Percentiles rank a stretch among this genome's conserved stretches.
These are phyloP conservation scores for Misopates orontium DNA, from an alignment of 257 asterid species.

Conservation along the genomic window DNA sequence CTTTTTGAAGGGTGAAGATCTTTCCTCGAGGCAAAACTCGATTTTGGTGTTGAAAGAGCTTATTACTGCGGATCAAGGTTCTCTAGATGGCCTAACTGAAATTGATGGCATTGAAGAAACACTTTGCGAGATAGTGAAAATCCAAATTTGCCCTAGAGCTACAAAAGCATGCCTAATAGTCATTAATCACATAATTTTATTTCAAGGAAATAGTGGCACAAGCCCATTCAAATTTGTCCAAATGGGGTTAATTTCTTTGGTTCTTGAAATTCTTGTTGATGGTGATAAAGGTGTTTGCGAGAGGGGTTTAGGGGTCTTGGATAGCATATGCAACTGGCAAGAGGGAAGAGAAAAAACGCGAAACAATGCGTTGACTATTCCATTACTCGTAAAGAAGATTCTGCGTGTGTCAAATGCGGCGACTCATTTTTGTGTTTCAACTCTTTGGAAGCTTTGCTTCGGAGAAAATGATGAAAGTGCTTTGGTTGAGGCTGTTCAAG, in stretches of 20 bases:
- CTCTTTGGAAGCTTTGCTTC: conserved; percentile 58
- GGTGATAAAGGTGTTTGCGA: conserved; percentile 53
- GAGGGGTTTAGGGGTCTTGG: conserved; percentile 58
- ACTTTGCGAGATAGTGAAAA: conserved; percentile 44
- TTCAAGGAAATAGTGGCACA: neutral
- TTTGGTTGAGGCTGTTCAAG: conserved; percentile 58
- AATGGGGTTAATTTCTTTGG: conserved; percentile 50
- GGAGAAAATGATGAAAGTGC: conserved; percentile 37
- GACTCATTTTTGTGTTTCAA: conserved; percentile 52
- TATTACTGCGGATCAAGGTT: conserved; percentile 29
- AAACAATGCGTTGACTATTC: conserved; percentile 52
- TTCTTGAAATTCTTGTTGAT: conserved; percentile 71
- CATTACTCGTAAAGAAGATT: conserved; percentile 73
- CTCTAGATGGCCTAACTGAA: conserved; percentile 28
- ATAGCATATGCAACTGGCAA: conserved; percentile 38
- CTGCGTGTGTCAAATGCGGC: conserved; percentile 61
- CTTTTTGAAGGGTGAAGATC: conserved; percentile 56
- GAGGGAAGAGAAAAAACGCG: conserved; percentile 50
- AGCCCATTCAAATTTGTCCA: conserved; percentile 35
- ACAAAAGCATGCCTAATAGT: conserved; percentile 63
- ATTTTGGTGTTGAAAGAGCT: conserved; percentile 49
- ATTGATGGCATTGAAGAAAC: conserved; percentile 49
- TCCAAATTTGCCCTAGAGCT: conserved; percentile 59
- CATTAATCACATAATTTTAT: conserved; percentile 42
- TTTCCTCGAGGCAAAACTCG: conserved; percentile 52